phyloP scores from a whole-genome alignment of 306 rosid species.

The Trifolium fragiferum region DNA sequence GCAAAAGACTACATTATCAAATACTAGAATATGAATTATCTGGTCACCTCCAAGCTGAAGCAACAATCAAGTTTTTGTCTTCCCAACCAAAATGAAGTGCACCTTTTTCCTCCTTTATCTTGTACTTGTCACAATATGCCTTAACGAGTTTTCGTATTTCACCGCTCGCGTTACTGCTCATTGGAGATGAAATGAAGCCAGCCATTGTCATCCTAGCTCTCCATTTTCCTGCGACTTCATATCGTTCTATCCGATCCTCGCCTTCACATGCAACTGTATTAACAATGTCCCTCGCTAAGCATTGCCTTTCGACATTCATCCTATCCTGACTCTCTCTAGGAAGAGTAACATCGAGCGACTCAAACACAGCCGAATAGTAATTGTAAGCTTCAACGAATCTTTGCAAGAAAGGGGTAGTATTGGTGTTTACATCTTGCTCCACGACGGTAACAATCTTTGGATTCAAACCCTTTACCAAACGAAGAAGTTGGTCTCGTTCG shows the following conservation, averaged over 20 bases:
- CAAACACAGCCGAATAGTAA: constrained; percentile 86
- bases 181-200: constrained; percentile 71
- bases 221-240: constrained; percentile 98
- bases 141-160: constrained; percentile 56
- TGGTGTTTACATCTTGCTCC: constrained; percentile 95
- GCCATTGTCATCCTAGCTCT: constrained; percentile 97
- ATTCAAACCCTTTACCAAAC: constrained; percentile 82
- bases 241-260: constrained; percentile 87
- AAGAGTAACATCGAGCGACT: constrained; percentile 88
- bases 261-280: constrained; percentile 94
- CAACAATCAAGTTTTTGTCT: constrained; percentile 83
- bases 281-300: constrained; percentile 94
- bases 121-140: constrained; percentile 74
- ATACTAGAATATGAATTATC: neutral
- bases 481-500: constrained; percentile 88
- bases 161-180: constrained; percentile 53
- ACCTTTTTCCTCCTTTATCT: constrained; percentile 76
- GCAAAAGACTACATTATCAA: constrained; percentile 22
- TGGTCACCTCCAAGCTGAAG: constrained; percentile 89
- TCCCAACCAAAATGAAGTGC: constrained; percentile 96
- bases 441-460: constrained; percentile 92
- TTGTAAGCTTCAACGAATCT: constrained; percentile 83
- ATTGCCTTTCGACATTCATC: constrained; percentile 90
- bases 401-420: constrained; percentile 80
- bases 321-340: constrained; percentile 92